A percentile compares a stretch with the other conserved stretches of the same genome.
phyloP scores from a whole-genome alignment of 2,329 filamentous ascomycete genomes.

The Aspergillus terreus region DNA sequence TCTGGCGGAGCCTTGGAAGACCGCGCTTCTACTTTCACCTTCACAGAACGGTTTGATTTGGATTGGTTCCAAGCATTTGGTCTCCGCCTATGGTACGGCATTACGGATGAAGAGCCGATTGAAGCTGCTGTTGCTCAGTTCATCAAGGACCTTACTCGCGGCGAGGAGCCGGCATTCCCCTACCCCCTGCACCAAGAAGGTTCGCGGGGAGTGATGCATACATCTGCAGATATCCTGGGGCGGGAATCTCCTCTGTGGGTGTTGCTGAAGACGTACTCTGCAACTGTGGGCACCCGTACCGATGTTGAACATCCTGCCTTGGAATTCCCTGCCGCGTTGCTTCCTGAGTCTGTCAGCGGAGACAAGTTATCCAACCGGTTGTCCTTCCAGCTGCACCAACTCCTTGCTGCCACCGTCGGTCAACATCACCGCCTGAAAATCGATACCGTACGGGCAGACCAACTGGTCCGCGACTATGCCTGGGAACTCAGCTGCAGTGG shows the following conservation, averaged over 20 bases:
- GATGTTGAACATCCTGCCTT: constrained; percentile 33
- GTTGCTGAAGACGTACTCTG: constrained; percentile 74
- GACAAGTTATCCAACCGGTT: constrained; percentile 72
- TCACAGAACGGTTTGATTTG: constrained; percentile 77
- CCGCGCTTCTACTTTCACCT: constrained; percentile 71
- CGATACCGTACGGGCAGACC: constrained; percentile 60
- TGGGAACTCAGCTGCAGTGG: constrained; percentile 51
- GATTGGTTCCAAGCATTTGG: constrained; percentile 95
- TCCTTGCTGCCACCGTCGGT: constrained; percentile 48
- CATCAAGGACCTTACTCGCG: constrained; percentile 66
- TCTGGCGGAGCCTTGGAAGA: constrained; percentile 71
- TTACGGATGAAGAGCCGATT: constrained; percentile 64
- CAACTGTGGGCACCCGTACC: constrained; percentile 26
- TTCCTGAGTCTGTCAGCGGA: constrained; percentile 72
- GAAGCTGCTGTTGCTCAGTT: constrained; percentile 71
- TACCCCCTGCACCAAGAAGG: constrained; percentile 67
- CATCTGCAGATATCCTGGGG: constrained; percentile 53
- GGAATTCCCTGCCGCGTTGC: constrained; percentile 64
- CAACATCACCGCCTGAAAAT: constrained; percentile 51
- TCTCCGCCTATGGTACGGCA: constrained; percentile 84
- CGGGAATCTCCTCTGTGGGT: constrained; percentile 80
- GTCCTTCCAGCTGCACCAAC: constrained; percentile 79
- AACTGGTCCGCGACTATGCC: constrained; percentile 61
- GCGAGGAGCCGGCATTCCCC: constrained; percentile 66
- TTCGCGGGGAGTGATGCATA: constrained; percentile 56